Conservation (phyloP, 129 eudicot genomes). For the Logfia minima region DNA sequence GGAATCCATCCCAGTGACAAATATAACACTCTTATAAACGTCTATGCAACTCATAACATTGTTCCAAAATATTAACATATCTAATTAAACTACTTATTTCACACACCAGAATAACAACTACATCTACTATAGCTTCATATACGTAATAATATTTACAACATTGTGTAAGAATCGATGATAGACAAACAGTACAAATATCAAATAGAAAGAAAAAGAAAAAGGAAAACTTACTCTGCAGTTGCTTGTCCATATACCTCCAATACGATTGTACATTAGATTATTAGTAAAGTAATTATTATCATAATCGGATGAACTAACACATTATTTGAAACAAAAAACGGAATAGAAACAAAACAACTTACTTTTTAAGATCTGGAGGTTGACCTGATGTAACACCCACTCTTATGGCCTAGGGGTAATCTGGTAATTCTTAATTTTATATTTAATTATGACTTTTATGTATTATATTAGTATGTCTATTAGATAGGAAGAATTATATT, state of each 20-base stretch:
- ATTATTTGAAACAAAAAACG: neutral
- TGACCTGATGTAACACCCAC: no score
- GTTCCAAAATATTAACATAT: neutral
- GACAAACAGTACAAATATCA: neutral
- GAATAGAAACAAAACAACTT: neutral
- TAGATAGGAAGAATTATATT: no score
- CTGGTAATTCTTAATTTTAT: no score
- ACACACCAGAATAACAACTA: neutral
- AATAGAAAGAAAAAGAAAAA: neutral
- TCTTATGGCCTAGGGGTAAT: no score
- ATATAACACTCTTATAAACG: neutral
- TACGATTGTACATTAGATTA: neutral
- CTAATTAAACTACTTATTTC: no score
- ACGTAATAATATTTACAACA: neutral
- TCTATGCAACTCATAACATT: neutral
- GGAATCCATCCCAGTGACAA: neutral
- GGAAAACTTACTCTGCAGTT: slow-evolving; percentile 58
- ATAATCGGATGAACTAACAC: neutral
- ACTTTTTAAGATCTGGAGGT: slow-evolving; percentile 83
- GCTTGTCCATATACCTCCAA: slow-evolving; percentile 73
- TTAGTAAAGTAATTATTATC: neutral
- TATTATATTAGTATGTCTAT: no score
- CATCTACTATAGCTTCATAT: neutral
- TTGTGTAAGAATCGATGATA: neutral
- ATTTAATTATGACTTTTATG: no score